Base-by-base conservation (phyloP, 2,329 filamentous ascomycete species). In the Epichloe typhina region DNA sequence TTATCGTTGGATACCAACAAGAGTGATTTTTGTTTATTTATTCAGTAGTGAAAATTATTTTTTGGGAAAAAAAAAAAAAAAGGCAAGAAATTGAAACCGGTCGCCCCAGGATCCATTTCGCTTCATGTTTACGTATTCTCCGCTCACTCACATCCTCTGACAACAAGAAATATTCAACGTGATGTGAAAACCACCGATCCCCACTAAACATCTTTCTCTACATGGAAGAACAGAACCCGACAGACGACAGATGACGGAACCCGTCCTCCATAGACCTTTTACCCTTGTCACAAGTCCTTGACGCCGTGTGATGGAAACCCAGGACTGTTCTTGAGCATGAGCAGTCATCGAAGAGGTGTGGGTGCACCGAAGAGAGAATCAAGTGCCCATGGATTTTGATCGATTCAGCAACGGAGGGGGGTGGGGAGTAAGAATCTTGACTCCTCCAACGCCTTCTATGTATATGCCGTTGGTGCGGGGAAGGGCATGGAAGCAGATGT, bases 401-500 rank as follows among this genome's bases (percentile, higher is more conserved):
- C 35, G 23, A 19, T 7, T 17, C 4, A 2, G 38, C 17, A 31
- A 15, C 17, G 21, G 23, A 23, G 6, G 8, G 23, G 41, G 6
- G 8, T 38, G 39, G 11, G 19, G 36, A 26, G 39, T 15, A 48
- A 8, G 26, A 36, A 12, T 36, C 36, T 47, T 31, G 17, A 31
- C 17, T 40, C 46, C 50, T 61, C 62, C 61, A 64, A 65, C 60
- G 63, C 60, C 63, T 54, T 65, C 60, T 63, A 65, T 64, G 61
- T 59, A 63, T 61, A 60, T 50, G 51, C 17, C 19, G 8, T 46
- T 23, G 12, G 33, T 23, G 11, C 19, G 13, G 33, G 8, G 8
- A 33, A 6, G 9, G 13, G 37, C 23, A 17, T 6, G 17, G 31
- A 39, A 13, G 9, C 23, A n/a, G 39, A 36, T 36, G 1, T 11